Conservation (phyloP, 495 filamentous ascomycete genomes). For the Penicillium canescens region DNA sequence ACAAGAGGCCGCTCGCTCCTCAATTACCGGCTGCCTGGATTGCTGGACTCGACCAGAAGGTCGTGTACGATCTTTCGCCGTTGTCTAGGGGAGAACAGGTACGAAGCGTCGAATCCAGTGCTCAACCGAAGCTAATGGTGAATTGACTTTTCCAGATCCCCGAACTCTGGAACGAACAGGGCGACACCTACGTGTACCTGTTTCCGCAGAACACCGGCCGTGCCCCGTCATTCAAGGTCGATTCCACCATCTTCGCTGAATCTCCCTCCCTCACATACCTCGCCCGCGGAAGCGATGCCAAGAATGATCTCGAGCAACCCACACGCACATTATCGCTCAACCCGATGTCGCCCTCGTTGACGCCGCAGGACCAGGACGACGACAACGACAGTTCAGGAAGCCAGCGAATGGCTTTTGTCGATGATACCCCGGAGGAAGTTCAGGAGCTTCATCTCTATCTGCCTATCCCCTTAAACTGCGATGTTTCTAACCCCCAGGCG, state of each 20-base stretch:
- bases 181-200: conserved; percentile 82
- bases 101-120: conserved; percentile 10
- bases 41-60: conserved; percentile 54
- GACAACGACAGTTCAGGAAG: conserved; percentile 47
- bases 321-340: conserved; percentile 41
- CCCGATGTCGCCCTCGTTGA: conserved; percentile 43
- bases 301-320: conserved; percentile 38
- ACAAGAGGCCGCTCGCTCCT: conserved; percentile 18
- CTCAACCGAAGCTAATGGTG: neutral
- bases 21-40: conserved; percentile 59
- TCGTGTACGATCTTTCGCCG: conserved; percentile 60
- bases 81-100: conserved; percentile 63
- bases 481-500: conserved; percentile 40
- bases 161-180: conserved; percentile 86
- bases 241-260: conserved; percentile 68
- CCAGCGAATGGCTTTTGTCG: conserved; percentile 41
- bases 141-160: conserved; percentile 53
- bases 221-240: conserved; percentile 76
- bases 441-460: conserved; percentile 72
- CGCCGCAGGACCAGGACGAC: conserved; percentile 37
- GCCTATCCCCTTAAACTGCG: conserved; percentile 55
- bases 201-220: conserved; percentile 65
- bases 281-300: conserved; percentile 60
- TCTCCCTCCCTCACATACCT: conserved; percentile 69
- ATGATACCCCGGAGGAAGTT: conserved; percentile 40